A percentile compares a stretch with the other conserved stretches of the same genome.
Evolutionary conservation across 257 asterid genomes (phyloP).

Genomic region (Solanum lycopersicoides): DNA sequence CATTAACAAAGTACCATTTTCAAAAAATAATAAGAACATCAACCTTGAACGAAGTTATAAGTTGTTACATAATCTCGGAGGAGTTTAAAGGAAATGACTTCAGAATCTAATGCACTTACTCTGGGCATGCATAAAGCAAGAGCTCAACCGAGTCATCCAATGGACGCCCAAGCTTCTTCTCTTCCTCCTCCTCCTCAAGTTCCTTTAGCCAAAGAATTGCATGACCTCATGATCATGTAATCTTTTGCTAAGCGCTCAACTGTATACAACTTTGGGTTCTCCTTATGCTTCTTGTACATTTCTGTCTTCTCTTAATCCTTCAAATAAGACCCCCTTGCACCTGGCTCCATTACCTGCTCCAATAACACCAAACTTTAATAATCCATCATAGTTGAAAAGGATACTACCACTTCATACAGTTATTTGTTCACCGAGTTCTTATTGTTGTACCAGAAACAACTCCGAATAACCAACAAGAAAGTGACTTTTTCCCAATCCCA

Average conservation of each 20-base stretch:
- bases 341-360: conserved; percentile 81
- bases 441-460: neutral
- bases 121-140: conserved; percentile 70
- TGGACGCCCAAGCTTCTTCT: conserved; percentile 65
- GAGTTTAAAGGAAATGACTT: neutral
- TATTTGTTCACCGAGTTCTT: neutral
- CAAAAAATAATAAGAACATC: neutral
- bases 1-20: neutral
- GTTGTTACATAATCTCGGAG: neutral
- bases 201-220: conserved; percentile 87
- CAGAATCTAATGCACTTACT: conserved; percentile 36
- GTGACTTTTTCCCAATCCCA: neutral
- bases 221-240: conserved; percentile 83
- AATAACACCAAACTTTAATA: neutral
- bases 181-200: conserved; percentile 74
- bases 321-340: conserved; percentile 76
- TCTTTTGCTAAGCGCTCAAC: conserved; percentile 92
- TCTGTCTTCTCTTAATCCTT: conserved; percentile 67
- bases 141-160: conserved; percentile 66
- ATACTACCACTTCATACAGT: neutral
- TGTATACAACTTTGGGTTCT: conserved; percentile 70
- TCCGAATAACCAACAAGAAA: neutral
- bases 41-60: neutral
- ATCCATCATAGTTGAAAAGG: neutral
- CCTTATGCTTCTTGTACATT: conserved; percentile 83